Conservation (phyloP, 2,329 filamentous ascomycete species). For the Diaporthe ilicicola region DNA sequence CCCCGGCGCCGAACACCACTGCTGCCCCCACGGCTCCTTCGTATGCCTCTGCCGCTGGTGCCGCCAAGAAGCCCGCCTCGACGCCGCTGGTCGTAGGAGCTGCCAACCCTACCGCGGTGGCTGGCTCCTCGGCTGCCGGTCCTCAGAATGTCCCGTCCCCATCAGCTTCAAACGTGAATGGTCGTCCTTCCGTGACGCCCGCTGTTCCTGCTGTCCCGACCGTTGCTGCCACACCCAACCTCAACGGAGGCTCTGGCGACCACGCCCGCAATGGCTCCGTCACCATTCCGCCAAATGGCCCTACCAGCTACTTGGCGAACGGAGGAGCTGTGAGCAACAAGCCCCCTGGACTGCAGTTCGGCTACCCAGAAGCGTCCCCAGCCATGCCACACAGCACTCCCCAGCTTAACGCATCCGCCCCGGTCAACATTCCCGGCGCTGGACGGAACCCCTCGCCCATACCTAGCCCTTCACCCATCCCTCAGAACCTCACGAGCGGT, state of each 20-base stretch:
- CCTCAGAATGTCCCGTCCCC: slow-evolving; percentile 70
- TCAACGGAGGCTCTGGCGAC: slow-evolving; percentile 75
- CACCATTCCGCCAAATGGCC: slow-evolving; percentile 86
- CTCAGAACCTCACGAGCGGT: slow-evolving; percentile 83
- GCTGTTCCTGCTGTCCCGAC: slow-evolving; percentile 71
- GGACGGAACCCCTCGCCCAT: slow-evolving; percentile 84
- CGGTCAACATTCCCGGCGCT: slow-evolving; percentile 70
- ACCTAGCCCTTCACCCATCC: slow-evolving; percentile 91
- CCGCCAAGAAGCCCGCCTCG: slow-evolving; percentile 69
- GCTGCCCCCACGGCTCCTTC: slow-evolving; percentile 64
- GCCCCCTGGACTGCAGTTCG: slow-evolving; percentile 75
- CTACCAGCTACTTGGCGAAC: slow-evolving; percentile 79
- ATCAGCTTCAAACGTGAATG: slow-evolving; percentile 84
- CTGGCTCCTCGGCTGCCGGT: slow-evolving; percentile 60
- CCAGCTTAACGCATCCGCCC: slow-evolving; percentile 62
- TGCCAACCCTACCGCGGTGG: slow-evolving; percentile 63
- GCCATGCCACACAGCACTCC: slow-evolving; percentile 73
- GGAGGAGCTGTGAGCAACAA: slow-evolving; percentile 70
- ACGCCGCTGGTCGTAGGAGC: slow-evolving; percentile 69
- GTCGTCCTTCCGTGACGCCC: slow-evolving; percentile 76
- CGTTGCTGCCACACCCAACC: slow-evolving; percentile 67
- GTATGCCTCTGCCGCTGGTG: slow-evolving; percentile 73
- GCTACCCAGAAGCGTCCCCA: slow-evolving; percentile 73
- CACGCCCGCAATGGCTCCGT: slow-evolving; percentile 89
- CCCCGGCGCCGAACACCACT: slow-evolving; percentile 65